Base-by-base conservation (phyloP, 2,329 filamentous ascomycete genomes). In the Colletotrichum cereale region DNA sequence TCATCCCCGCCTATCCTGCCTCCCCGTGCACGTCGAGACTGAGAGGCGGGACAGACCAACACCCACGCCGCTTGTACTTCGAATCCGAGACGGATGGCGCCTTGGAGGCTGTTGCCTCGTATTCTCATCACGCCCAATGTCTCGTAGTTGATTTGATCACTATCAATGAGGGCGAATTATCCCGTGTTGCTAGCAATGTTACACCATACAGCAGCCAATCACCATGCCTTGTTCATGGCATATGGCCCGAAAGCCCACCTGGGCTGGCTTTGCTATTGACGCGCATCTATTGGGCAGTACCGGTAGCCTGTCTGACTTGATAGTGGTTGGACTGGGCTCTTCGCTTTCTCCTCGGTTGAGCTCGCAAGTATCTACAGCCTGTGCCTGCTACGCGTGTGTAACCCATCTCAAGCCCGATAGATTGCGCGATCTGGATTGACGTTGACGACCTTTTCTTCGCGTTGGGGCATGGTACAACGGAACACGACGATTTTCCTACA, bases 311-410 rank as follows among this genome's bases (percentile, higher is more conserved):
- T 34, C 31, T 58, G 36, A 11, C n/a, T n/a, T 7, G 29, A 7
- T n/a, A 24, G 34, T 34, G 18, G 36, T 58, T 34, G 34, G 38
- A 52, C 47, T 65, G 48, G 57, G 57, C 57, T 62, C 53, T 6
- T 24, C n/a, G n/a, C 12, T 18, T 52, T 26, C 14, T 31, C 31
- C 21, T 53, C 40, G 47, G 50, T 44, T 62, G 67, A 70, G 34
- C 67, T 60, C 31, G 55, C 62, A 61, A 29, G 24, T 70, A 18
- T 16, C 14, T 44, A 57, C 63, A 42, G 52, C 38, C 47, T 12
- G 62, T 70, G 38, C 47, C 66, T 42, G 66, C 57, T 50, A 67
- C 58, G 62, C 50, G 40, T 11, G 67, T 71, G 68, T 71, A 68
- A 71, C 57, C n/a, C 53, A 63, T 58, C 57, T 44, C 64, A 21